A percentile compares a stretch with the other conserved stretches of the same genome.
These are phyloP conservation scores for Sporothrix variecibatus DNA, from an alignment of 2,329 filamentous ascomycete genomes.

Conservation along the genomic window DNA sequence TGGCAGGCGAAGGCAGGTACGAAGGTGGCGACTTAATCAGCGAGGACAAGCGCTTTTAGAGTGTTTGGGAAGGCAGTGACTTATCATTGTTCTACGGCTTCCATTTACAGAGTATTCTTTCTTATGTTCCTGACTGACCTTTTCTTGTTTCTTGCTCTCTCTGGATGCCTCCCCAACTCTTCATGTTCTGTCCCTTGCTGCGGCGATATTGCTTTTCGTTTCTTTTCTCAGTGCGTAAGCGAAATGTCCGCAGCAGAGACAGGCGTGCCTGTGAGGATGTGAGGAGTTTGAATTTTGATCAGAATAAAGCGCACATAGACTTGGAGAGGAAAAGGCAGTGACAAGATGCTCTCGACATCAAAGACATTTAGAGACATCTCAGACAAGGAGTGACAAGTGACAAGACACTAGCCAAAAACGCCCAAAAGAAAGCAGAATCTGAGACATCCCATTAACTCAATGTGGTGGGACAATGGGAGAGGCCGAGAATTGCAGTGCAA, in stretches of 20 bases:
- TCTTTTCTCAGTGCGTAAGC: background rate
- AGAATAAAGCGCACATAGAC: background rate
- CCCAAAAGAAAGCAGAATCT: background rate
- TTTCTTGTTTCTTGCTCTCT: background rate
- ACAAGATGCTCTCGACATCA: background rate
- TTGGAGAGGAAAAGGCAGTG: background rate
- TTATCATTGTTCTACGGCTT: background rate
- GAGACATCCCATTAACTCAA: constrained; percentile 7
- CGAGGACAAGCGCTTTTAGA: background rate
- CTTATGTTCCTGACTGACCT: background rate
- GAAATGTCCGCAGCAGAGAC: background rate
- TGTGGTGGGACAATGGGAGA: background rate
- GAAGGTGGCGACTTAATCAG: constrained; percentile 14
- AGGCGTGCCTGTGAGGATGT: background rate
- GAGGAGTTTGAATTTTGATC: background rate
- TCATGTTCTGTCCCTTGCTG: background rate
- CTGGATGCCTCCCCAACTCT: background rate
- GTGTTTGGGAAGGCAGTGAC: background rate
- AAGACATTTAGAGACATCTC: constrained; percentile 12
- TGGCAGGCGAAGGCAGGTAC: background rate
- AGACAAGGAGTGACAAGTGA: constrained; percentile 1
- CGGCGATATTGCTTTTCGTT: background rate
- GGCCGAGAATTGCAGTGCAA: background rate
- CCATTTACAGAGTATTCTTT: background rate
- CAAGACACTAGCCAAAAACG: background rate